Evolutionary conservation across 2,329 filamentous ascomycete species (phyloP).

Genomic region (Colletotrichum navitas): DNA sequence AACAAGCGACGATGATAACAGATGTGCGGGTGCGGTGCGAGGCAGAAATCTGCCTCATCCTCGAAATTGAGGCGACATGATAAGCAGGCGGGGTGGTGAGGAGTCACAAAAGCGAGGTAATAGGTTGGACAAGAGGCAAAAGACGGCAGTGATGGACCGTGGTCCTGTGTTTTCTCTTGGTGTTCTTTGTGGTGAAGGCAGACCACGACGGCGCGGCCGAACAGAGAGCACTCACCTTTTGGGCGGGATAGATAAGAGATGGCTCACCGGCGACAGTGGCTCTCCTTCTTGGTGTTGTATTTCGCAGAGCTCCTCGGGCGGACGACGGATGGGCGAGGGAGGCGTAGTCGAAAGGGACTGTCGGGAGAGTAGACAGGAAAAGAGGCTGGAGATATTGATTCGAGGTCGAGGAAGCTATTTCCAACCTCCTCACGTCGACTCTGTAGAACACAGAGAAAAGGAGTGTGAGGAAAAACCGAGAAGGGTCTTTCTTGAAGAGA

Average conservation of each 20-base stretch:
- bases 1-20: constrained; percentile 7
- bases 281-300: constrained; percentile 19
- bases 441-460: constrained; percentile 40
- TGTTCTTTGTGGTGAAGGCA: constrained; percentile 17
- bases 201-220: constrained; percentile 22
- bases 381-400: constrained; percentile 12
- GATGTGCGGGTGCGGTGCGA: constrained; percentile 8
- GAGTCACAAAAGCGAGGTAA: constrained; percentile 36
- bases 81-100: constrained; percentile 20
- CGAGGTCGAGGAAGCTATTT: constrained; percentile 42
- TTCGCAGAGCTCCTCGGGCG: constrained; percentile 5
- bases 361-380: constrained; percentile 1
- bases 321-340: neutral
- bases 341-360: neutral
- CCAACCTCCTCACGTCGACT: constrained; percentile 41
- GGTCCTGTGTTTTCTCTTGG: constrained; percentile 15
- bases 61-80: constrained; percentile 18
- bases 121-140: constrained; percentile 25
- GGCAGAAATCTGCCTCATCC: constrained; percentile 13
- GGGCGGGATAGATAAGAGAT: constrained; percentile 17
- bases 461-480: constrained; percentile 40
- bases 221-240: constrained; percentile 34
- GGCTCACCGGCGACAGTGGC: constrained; percentile 27
- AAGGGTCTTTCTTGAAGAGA: constrained; percentile 41
- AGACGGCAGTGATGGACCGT: constrained; percentile 16